These are phyloP conservation scores for Talaromyces sp. DNA, from an alignment of 2,329 filamentous ascomycete species.

Conservation along the genomic window DNA sequence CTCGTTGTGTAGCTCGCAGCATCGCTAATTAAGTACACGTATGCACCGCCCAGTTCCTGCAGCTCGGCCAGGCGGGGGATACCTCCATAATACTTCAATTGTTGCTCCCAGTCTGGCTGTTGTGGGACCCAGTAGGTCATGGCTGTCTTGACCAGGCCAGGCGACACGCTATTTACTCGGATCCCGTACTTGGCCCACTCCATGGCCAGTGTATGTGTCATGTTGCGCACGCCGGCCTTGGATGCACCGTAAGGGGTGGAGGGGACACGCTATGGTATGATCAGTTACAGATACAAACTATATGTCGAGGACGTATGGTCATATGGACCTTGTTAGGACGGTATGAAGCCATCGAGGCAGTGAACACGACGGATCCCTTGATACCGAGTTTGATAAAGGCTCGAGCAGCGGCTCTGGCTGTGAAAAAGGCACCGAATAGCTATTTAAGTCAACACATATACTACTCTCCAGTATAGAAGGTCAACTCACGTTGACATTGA, in stretches of 20 bases:
- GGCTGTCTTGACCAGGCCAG: constrained; percentile 19
- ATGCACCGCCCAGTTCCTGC: constrained; percentile 46
- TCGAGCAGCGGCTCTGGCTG: constrained; percentile 19
- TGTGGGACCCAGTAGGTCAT: constrained; percentile 48
- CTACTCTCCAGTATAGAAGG: background rate
- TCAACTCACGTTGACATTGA: constrained; percentile 33
- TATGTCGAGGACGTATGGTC: background rate
- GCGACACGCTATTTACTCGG: constrained; percentile 56
- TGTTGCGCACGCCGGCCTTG: constrained; percentile 41
- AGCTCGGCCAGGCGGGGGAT: constrained; percentile 48
- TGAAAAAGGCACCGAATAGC: constrained; percentile 20
- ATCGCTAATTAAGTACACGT: constrained; percentile 44
- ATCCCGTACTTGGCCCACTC: constrained; percentile 67
- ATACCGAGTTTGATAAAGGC: constrained; percentile 35
- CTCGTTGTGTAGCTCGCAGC: constrained; percentile 44
- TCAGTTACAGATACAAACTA: background rate
- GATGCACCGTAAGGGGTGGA: constrained; percentile 40
- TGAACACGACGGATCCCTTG: constrained; percentile 36
- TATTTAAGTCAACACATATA: background rate
- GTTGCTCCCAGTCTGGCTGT: constrained; percentile 46
- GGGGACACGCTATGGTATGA: constrained; percentile 17
- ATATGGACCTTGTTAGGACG: constrained; percentile 35
- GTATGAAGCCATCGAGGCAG: constrained; percentile 44
- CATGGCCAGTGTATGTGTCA: constrained; percentile 51
- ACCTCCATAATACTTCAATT: constrained; percentile 51